phyloP scores from a whole-genome alignment of 2,329 filamentous ascomycete genomes.

The Alternaria gaisen region DNA sequence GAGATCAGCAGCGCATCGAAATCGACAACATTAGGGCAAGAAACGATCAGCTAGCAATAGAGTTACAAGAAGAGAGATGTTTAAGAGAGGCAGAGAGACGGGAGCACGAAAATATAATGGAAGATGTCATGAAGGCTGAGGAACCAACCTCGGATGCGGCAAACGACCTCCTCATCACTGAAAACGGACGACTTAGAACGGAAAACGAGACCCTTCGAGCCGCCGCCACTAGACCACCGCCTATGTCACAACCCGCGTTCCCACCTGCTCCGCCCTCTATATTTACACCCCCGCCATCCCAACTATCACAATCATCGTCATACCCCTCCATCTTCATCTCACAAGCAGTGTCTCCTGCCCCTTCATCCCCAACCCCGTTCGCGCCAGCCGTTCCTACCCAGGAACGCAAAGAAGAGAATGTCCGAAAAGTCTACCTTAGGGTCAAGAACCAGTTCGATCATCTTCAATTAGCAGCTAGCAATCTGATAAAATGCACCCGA shows the following conservation, averaged over 20 bases:
- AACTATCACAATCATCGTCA: neutral
- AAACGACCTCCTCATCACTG: neutral
- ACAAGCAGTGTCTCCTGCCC: conserved; percentile 5
- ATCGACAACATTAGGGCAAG: neutral
- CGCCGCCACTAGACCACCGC: neutral
- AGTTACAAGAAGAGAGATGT: neutral
- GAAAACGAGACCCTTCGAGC: conserved; percentile 9
- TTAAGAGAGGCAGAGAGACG: neutral
- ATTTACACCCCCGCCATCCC: neutral
- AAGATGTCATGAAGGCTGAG: conserved; percentile 3
- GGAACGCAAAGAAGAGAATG: conserved; percentile 25
- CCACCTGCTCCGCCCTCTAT: neutral
- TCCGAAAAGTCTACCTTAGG: conserved; percentile 30
- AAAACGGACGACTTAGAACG: conserved; percentile 6
- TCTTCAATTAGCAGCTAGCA: conserved; percentile 14
- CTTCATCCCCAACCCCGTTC: neutral
- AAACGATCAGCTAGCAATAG: neutral
- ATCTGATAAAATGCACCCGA: conserved; percentile 19
- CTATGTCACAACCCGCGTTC: neutral
- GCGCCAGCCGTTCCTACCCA: neutral
- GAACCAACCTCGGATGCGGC: neutral
- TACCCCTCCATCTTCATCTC: neutral
- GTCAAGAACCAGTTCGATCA: conserved; percentile 31
- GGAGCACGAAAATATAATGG: conserved; percentile 8
- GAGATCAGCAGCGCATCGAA: neutral